phyloP scores from a whole-genome alignment of 306 rosid species.

The Spatholobus suberectus region DNA sequence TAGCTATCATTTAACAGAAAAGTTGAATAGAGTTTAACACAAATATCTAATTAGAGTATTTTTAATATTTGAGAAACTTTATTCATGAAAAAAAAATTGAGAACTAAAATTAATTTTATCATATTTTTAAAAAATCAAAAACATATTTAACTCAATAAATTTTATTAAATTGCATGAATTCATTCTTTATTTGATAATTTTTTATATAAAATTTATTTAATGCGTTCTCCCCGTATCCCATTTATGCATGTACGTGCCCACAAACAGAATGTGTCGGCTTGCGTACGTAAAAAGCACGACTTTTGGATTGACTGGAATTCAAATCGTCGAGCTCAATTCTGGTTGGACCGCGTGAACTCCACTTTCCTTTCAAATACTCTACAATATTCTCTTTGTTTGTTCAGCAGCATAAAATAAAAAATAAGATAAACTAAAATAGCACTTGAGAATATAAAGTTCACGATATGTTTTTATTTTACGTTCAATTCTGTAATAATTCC shows the following conservation, averaged over 20 bases:
- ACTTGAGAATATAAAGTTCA: no score
- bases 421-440: not conserved
- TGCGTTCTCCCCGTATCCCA: not conserved
- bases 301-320: conserved; percentile 30
- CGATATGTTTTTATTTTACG: not conserved
- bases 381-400: not conserved
- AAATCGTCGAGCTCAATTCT: not conserved
- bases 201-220: no score
- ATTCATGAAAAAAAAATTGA: no score
- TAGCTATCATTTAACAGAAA: no score
- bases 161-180: no score
- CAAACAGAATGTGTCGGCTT: conserved; percentile 39
- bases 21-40: no score
- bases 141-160: no score
- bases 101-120: no score
- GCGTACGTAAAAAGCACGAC: not conserved
- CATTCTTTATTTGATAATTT: no score
- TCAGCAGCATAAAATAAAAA: not conserved
- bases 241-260: conserved; percentile 22
- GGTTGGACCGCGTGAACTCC: conserved; percentile 41
- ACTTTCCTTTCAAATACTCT: conserved; percentile 20
- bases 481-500: not conserved
- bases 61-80: no score
- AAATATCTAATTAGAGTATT: no score
- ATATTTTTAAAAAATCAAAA: no score